Evolutionary conservation across 129 eudicot species (phyloP).

Genomic region (Tagetes erecta): DNA sequence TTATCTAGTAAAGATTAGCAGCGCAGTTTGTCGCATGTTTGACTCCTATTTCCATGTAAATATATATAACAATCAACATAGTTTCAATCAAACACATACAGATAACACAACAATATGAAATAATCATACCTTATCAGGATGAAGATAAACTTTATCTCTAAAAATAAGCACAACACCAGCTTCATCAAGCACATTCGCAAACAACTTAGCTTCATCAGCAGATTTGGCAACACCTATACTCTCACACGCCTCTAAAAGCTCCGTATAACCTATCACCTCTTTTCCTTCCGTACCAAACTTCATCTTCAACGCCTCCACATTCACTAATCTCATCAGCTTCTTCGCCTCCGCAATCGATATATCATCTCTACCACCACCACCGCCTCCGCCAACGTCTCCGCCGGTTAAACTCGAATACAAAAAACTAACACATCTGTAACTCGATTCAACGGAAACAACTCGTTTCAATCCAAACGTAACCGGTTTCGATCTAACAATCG

Average conservation of each 20-base stretch:
- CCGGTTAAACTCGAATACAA: conserved; percentile 28
- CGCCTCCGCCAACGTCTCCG: conserved; percentile 15
- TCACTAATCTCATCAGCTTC: conserved; percentile 86
- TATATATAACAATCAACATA: too few species aligned
- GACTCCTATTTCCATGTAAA: too few species aligned
- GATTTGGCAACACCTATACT: conserved; percentile 63
- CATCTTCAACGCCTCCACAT: conserved; percentile 78
- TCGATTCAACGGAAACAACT: conserved; percentile 9
- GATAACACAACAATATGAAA: neutral
- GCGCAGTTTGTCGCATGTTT: too few species aligned
- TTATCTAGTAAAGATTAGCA: too few species aligned
- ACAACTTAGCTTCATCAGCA: conserved; percentile 60
- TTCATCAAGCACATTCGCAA: conserved; percentile 78
- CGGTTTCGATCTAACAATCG: conserved; percentile 20
- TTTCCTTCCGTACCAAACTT: conserved; percentile 59
- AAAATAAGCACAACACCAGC: conserved; percentile 87
- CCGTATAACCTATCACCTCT: conserved; percentile 66
- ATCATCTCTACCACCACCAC: conserved; percentile 4
- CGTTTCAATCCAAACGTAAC: conserved; percentile 19
- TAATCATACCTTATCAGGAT: conserved; percentile 73
- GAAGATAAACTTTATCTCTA: conserved; percentile 85
- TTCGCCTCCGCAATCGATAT: conserved; percentile 69
- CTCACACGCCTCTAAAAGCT: conserved; percentile 64
- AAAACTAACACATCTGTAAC: conserved; percentile 16
- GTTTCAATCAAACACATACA: neutral